Conservation (phyloP, 345 rosid species). For the Atalantia buxifolia region DNA sequence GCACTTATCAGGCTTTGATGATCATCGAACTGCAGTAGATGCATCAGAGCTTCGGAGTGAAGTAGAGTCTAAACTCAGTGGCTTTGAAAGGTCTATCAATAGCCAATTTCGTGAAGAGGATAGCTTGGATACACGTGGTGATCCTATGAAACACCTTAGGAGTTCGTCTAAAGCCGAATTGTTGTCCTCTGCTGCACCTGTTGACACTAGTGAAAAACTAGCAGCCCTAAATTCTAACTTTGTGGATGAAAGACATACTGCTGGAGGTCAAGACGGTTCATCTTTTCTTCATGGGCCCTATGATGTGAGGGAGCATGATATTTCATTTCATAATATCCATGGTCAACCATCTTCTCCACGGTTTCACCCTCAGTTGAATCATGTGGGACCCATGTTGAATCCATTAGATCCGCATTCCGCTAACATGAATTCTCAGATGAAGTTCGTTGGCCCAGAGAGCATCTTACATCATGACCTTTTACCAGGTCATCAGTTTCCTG, state of each 20-base stretch:
- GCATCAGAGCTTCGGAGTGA: slow-evolving; percentile 39
- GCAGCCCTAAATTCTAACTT: slow-evolving; percentile 55
- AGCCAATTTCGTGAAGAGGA: slow-evolving; percentile 55
- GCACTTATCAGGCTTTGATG: slow-evolving; percentile 38
- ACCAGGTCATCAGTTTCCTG: slow-evolving; percentile 50
- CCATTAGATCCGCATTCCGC: slow-evolving; percentile 61
- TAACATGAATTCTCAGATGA: slow-evolving; percentile 54
- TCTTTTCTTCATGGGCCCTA: slow-evolving; percentile 49
- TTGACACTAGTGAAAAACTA: slow-evolving; percentile 56
- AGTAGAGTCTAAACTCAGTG: slow-evolving; percentile 37
- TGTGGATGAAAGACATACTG: slow-evolving; percentile 47
- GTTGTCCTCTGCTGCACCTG: slow-evolving; percentile 33
- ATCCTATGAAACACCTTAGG: slow-evolving; percentile 35
- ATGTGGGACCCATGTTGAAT: slow-evolving; percentile 45
- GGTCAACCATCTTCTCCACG: slow-evolving; percentile 44
- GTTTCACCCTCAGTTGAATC: slow-evolving; percentile 58
- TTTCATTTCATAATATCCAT: slow-evolving; percentile 36
- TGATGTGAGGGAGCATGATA: slow-evolving; percentile 45
- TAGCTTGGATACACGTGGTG: slow-evolving; percentile 33
- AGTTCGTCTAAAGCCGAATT: slow-evolving; percentile 50
- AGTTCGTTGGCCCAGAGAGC: slow-evolving; percentile 54
- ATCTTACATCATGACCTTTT: slow-evolving; percentile 49
- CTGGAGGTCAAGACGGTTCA: slow-evolving; percentile 53
- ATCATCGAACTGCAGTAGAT: slow-evolving; percentile 39
- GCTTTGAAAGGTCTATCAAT: slow-evolving; percentile 26